These are phyloP conservation scores for Fragaria vesca DNA, from an alignment of 306 rosid genomes.

Conservation along the genomic window DNA sequence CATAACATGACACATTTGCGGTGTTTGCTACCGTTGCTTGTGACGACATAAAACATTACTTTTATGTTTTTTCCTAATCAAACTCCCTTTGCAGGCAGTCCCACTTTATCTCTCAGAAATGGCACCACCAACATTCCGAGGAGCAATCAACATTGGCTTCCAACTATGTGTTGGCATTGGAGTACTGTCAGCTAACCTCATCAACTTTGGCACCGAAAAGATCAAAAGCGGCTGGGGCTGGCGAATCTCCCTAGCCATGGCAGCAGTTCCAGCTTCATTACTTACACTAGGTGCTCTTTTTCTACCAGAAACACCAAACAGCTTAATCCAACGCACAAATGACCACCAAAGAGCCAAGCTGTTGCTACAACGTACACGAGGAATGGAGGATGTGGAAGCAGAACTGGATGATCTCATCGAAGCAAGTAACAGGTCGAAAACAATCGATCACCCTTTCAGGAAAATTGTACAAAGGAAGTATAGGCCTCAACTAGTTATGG, in stretches of 20 bases:
- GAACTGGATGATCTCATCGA: constrained; percentile 57
- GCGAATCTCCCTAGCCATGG: constrained; percentile 72
- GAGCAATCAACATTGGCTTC: constrained; percentile 78
- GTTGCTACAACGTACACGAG: constrained; percentile 54
- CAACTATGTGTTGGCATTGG: constrained; percentile 72
- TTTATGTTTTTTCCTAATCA: not conserved
- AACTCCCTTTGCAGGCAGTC: constrained; percentile 46
- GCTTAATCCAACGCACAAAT: constrained; percentile 53
- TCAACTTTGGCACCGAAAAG: constrained; percentile 67
- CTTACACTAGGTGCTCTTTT: constrained; percentile 68
- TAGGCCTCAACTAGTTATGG: constrained; percentile 67
- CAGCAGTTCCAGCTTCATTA: constrained; percentile 61
- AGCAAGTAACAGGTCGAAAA: constrained; percentile 39
- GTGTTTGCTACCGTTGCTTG: not conserved
- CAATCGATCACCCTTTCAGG: constrained; percentile 42
- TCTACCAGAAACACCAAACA: constrained; percentile 85
- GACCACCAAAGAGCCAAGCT: constrained; percentile 46
- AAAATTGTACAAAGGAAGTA: constrained; percentile 42
- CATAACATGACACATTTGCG: not conserved
- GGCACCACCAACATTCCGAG: constrained; percentile 67
- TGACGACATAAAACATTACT: not conserved
- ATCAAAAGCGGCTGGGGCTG: constrained; percentile 67
- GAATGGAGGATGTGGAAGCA: constrained; percentile 41
- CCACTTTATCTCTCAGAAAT: constrained; percentile 83
- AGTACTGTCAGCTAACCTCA: constrained; percentile 53